phyloP scores from a whole-genome alignment of 1,284 basidiomycete species.

The Phellopilus nigrolimitatus region DNA sequence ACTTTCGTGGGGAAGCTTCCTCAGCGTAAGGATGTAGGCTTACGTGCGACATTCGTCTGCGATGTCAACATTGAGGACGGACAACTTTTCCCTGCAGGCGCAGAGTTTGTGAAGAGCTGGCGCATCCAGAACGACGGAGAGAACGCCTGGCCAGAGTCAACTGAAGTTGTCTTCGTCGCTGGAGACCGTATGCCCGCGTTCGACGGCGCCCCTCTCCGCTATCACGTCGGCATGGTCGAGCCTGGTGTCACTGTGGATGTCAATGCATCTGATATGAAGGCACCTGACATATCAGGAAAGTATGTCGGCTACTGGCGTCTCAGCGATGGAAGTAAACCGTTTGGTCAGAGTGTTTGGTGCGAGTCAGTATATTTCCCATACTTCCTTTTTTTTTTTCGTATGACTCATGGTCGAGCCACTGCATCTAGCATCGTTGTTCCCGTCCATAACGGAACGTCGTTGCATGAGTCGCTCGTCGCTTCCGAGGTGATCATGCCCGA shows the following conservation, averaged over 20 bases:
- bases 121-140: slow-evolving; percentile 60
- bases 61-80: slow-evolving; percentile 74
- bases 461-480: slow-evolving; percentile 47
- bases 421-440: slow-evolving; percentile 55
- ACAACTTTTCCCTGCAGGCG: slow-evolving; percentile 74
- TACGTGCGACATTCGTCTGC: slow-evolving; percentile 39
- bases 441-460: slow-evolving; percentile 34
- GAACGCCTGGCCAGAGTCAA: slow-evolving; percentile 61
- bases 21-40: background rate
- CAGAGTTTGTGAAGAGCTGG: slow-evolving; percentile 83
- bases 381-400: slow-evolving; percentile 15
- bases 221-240: slow-evolving; percentile 49
- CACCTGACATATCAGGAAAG: slow-evolving; percentile 66
- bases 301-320: slow-evolving; percentile 76
- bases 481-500: slow-evolving; percentile 69
- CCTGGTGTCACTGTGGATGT: slow-evolving; percentile 58
- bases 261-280: slow-evolving; percentile 72
- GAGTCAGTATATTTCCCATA: slow-evolving; percentile 42
- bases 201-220: slow-evolving; percentile 30
- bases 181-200: slow-evolving; percentile 46
- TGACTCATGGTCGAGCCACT: slow-evolving; percentile 18
- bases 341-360: slow-evolving; percentile 73
- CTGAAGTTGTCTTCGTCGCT: slow-evolving; percentile 63
- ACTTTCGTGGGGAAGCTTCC: slow-evolving; percentile 4
- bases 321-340: slow-evolving; percentile 51